Base-by-base conservation (phyloP, 352 stramenopile genomes). In the Globisporangium paddicum region DNA sequence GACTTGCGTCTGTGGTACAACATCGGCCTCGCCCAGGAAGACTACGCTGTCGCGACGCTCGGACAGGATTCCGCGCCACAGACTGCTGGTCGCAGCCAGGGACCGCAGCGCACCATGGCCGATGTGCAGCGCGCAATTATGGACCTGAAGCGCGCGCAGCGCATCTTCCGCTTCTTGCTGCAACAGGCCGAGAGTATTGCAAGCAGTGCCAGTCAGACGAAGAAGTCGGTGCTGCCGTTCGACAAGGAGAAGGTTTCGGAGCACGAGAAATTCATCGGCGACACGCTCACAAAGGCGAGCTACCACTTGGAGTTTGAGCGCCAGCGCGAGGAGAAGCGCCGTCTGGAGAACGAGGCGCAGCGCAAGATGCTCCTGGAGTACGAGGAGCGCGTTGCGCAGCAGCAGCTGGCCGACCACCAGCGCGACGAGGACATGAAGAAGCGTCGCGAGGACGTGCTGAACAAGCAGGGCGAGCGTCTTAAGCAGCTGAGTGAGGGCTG, bases 291-390 rank as follows among this genome's bases (percentile, higher is more conserved):
- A 3, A 95, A 95, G 60, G 86, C 86, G 0, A 93, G 80, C 63
- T 90, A 89, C 61, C 86, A 95, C 67, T 82, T 95, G 73, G 86
- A 95, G 68, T 95, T 94, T 45, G 86, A 95, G 58, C 82, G 84
- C 14, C 86, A 95, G 60, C 87, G 87, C 25, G 86, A 95, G 37
- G 86, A 94, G 19, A 94, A 92, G 62, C 77, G 86, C 47, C 82
- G 76, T 23, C 53, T 91, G 34, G 84, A 95, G 67, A 90, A 89
- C 35, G 86, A 95, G 55, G 70, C 75, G 3, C 86, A 90, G 57
- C 82, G 86, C 28, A 88, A 89, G 63, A 74, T 92, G 69, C 62
- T 94, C 19, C 69, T 81, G 11, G 81, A 92, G 45, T 92, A 93
- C 65, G 86, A 95, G 55, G 84, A 94, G 38, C 77, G 79, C 23